These are phyloP conservation scores for Pelargonium myrrhifolium DNA, from an alignment of 441 rosid genomes.

Conservation along the genomic window DNA sequence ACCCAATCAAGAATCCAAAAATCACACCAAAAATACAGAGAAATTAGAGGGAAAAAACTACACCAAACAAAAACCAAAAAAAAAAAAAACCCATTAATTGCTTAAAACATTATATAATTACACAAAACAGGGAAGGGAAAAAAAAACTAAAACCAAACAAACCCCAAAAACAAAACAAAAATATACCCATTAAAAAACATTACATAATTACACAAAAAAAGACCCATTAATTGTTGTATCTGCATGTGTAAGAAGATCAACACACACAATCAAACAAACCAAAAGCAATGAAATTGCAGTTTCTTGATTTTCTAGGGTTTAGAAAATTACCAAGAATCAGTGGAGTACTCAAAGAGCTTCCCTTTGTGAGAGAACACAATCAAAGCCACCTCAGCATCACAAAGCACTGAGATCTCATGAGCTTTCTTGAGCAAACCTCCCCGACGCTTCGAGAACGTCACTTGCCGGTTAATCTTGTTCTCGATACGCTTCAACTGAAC, in stretches of 20 bases:
- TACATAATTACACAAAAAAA: background rate
- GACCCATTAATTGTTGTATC: background rate
- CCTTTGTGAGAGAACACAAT: constrained; percentile 5
- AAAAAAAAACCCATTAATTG: too few species aligned
- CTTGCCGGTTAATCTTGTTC: constrained; percentile 6
- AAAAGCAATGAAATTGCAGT: background rate
- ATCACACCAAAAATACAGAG: too few species aligned
- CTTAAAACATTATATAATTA: too few species aligned
- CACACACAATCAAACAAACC: background rate
- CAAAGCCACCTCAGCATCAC: constrained; percentile 4
- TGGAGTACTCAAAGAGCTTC: constrained; percentile 8
- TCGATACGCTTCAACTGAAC: constrained; percentile 5
- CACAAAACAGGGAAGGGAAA: too few species aligned
- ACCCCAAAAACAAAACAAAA: background rate
- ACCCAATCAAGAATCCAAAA: too few species aligned
- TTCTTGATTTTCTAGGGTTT: background rate
- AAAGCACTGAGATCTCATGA: background rate
- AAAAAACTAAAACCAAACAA: too few species aligned
- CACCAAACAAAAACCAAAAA: too few species aligned
- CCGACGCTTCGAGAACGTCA: constrained; percentile 2
- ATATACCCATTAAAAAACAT: background rate
- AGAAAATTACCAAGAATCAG: constrained; percentile 7
- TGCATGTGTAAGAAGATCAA: background rate
- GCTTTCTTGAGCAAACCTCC: constrained; percentile 5
- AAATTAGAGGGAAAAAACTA: too few species aligned